Conservation (phyloP, 2,329 filamentous ascomycete genomes). For the Rugonectria rugulosa region DNA sequence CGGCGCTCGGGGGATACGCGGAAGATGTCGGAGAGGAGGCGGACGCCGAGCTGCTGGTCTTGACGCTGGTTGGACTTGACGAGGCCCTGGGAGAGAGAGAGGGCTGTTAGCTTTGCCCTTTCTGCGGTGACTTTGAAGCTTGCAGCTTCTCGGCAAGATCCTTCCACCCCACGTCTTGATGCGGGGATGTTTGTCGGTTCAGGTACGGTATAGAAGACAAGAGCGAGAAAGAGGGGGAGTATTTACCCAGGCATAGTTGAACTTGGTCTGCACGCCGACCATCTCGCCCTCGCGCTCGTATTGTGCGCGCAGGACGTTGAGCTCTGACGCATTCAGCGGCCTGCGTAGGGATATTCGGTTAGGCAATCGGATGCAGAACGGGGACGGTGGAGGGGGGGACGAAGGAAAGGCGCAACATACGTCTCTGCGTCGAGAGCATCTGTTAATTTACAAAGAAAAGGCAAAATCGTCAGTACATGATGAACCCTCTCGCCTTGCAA, state of each 20-base stretch:
- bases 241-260: slow-evolving; percentile 97
- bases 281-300: slow-evolving; percentile 98
- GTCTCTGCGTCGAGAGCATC: slow-evolving; percentile 98
- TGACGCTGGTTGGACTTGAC: slow-evolving; percentile 87
- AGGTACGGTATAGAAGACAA: not conserved
- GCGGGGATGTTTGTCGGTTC: no score
- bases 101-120: slow-evolving; percentile 4
- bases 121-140: slow-evolving; percentile 3
- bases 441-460: slow-evolving; percentile 53
- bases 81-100: slow-evolving; percentile 69
- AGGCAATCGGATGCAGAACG: slow-evolving; percentile 8
- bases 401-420: slow-evolving; percentile 55
- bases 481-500: slow-evolving; percentile 6
- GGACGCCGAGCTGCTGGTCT: slow-evolving; percentile 94
- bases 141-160: not conserved
- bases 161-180: no score
- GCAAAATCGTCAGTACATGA: slow-evolving; percentile 21
- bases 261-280: slow-evolving; percentile 97
- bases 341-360: slow-evolving; percentile 52
- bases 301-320: slow-evolving; percentile 90
- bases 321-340: slow-evolving; percentile 88
- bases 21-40: slow-evolving; percentile 95
- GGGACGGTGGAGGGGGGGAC: not conserved
- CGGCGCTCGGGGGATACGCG: slow-evolving; percentile 90
- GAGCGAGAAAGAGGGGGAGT: not conserved